phyloP scores from a whole-genome alignment of 1,139 yeast genomes.

The Geotrichum histeridarum region DNA sequence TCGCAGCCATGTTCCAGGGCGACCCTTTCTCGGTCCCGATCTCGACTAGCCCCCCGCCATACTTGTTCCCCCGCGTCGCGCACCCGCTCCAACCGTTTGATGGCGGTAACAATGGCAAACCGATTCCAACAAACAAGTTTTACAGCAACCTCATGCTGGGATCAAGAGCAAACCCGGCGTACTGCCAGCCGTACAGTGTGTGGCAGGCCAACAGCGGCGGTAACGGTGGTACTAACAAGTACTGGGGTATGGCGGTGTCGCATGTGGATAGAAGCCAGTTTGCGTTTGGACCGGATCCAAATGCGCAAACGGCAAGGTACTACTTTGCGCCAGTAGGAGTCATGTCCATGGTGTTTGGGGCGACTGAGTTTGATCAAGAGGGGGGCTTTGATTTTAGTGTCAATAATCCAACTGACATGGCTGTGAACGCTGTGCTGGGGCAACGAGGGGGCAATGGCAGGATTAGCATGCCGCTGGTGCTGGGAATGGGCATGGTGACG shows the following conservation, averaged over 20 bases:
- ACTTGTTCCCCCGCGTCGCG: background rate
- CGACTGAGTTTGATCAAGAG: conserved; percentile 28
- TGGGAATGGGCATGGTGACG: conserved; percentile 75
- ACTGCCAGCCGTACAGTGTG: conserved; percentile 10
- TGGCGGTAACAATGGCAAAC: conserved; percentile 28
- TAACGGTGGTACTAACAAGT: background rate
- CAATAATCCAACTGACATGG: conserved; percentile 39
- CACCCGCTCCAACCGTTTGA: conserved; percentile 15
- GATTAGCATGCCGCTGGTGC: conserved; percentile 44
- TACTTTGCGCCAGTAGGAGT: conserved; percentile 40
- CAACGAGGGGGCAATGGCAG: conserved; percentile 24
- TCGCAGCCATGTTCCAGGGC: background rate
- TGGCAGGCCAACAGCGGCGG: conserved; percentile 5
- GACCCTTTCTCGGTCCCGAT: conserved; percentile 15
- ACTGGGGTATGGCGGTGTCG: conserved; percentile 62
- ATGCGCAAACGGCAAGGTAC: conserved; percentile 32
- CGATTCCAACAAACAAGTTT: conserved; percentile 77
- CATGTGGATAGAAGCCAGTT: conserved; percentile 55
- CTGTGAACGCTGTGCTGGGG: conserved; percentile 53
- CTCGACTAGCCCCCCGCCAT: conserved; percentile 10
- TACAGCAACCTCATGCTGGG: conserved; percentile 72
- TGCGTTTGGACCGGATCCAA: conserved; percentile 57
- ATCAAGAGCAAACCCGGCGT: conserved; percentile 37
- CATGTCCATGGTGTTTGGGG: conserved; percentile 36
- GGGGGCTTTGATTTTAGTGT: conserved; percentile 29